Conservation (phyloP, 1,284 basidiomycete genomes). For the Apiotrichum sp. region DNA sequence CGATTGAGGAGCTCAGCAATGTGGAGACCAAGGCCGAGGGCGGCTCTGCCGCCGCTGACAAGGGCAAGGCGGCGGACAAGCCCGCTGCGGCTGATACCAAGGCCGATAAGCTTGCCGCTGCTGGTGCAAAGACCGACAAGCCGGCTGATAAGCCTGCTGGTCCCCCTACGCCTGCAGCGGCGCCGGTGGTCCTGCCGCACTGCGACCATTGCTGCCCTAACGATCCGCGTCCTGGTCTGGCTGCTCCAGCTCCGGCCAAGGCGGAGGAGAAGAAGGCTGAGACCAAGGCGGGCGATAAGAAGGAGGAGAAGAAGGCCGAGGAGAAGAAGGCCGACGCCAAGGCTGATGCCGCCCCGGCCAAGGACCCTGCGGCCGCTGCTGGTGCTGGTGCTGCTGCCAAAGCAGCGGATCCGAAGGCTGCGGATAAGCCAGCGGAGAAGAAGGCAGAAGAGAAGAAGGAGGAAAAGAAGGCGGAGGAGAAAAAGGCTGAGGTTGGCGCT, state of each 20-base stretch:
- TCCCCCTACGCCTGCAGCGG: background rate
- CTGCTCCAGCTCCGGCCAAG: background rate
- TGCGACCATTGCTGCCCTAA: constrained; percentile 17
- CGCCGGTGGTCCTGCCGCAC: background rate
- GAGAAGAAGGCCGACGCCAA: constrained; percentile 4
- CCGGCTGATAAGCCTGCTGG: background rate
- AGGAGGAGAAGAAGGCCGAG: constrained; percentile 2
- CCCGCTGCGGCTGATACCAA: background rate
- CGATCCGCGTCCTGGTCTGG: background rate
- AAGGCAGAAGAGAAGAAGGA: constrained; percentile 16
- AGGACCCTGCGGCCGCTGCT: no score
- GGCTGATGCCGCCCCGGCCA: no score
- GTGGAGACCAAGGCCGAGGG: background rate
- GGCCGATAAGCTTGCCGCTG: background rate
- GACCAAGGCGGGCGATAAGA: background rate
- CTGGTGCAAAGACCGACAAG: background rate
- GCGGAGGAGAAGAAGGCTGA: constrained; percentile 2
- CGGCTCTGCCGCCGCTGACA: background rate
- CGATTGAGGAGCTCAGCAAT: background rate
- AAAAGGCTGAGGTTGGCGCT: no score
- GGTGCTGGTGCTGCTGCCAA: no score
- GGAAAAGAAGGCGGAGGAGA: background rate
- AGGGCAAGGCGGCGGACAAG: background rate
- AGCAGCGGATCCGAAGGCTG: background rate
- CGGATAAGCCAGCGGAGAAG: background rate